A percentile compares a stretch with the other conserved stretches of the same genome.
These are phyloP conservation scores for Nepenthes mirabilis DNA, from an alignment of 148 eudicot genomes.

Conservation along the genomic window DNA sequence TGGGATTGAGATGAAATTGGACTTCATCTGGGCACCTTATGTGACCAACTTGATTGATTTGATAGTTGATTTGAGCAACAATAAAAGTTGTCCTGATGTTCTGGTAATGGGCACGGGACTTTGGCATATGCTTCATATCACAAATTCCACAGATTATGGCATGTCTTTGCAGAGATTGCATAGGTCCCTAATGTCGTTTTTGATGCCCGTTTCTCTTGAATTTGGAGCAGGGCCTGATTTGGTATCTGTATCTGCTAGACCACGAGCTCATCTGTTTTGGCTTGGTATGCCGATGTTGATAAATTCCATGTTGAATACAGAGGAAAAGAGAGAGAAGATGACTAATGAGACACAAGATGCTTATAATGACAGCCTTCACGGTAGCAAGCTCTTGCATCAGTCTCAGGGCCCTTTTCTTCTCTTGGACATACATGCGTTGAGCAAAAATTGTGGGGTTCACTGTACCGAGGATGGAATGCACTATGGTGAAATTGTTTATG, in stretches of 20 bases:
- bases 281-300: conserved; percentile 73
- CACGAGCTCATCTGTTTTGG: conserved; percentile 80
- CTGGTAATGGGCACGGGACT: conserved; percentile 86
- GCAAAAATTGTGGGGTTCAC: conserved; percentile 44
- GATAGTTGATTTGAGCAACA: conserved; percentile 21
- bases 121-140: conserved; percentile 87
- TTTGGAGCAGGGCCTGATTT: conserved; percentile 7
- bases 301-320: conserved; percentile 72
- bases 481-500: conserved; percentile 57
- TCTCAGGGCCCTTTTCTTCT: conserved; percentile 61
- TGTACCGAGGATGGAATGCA: conserved; percentile 95
- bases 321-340: conserved; percentile 78
- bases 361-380: conserved; percentile 34
- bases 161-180: conserved; percentile 29
- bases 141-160: conserved; percentile 46
- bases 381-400: conserved; percentile 49
- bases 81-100: conserved; percentile 62
- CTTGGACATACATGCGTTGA: conserved; percentile 49
- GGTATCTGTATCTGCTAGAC: conserved; percentile 14
- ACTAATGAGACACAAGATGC: conserved; percentile 24
- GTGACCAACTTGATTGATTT: conserved; percentile 42
- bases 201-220: conserved; percentile 27
- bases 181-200: conserved; percentile 29
- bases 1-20: conserved; percentile 63
- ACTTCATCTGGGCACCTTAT: conserved; percentile 92